Base-by-base conservation (phyloP, 2,329 filamentous ascomycete genomes). In the Xylariaceae sp. region DNA sequence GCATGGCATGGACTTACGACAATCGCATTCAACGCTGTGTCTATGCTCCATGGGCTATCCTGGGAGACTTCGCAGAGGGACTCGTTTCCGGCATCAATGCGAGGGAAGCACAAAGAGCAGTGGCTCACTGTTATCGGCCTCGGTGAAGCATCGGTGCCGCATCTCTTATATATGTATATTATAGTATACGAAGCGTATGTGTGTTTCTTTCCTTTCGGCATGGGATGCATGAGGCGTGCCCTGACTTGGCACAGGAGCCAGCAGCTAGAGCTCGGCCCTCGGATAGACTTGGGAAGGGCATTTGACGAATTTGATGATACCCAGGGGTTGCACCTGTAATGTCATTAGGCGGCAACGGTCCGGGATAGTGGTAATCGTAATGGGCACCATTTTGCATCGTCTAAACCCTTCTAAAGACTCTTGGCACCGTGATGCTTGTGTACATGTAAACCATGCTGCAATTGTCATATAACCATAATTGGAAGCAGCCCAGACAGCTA, bases 1-100 rank as follows among this genome's bases (percentile, higher is more conserved):
- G 79, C 54, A 64, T 82, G 48, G 77, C 79, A 19, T 82, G 79
- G 79, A 74, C 72, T 22, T 81, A 74, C 66, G 73, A 79, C 33
- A 65, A 69, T 45, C 60, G 58, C 28, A 65, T 56, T 18, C 62
- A 67, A 57, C 60, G 66, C 51, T 81, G 79, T 63, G 69, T 73
- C 55, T 68, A 66, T 45, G 76, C 74, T 36, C 76, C 77, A 18
- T 81, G 78, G 79, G 64, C 79, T 47, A 71, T 79, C 38, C 63
- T 80, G 2, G 78, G 77, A 6, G 65, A 73, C 31, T 54, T 60
- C 31, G 57, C 56, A 2, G 60, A 66, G 12, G 69, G 69, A 0
- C 63, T 60, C 13, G 65, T 68, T 33, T 74, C 74, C 1, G 73
- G 74, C 14, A 58, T 76, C 42, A 74, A 75, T 40, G 64, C 63